These are phyloP conservation scores for Parathielavia hyrcaniae DNA, from an alignment of 495 filamentous ascomycete species.

Conservation along the genomic window DNA sequence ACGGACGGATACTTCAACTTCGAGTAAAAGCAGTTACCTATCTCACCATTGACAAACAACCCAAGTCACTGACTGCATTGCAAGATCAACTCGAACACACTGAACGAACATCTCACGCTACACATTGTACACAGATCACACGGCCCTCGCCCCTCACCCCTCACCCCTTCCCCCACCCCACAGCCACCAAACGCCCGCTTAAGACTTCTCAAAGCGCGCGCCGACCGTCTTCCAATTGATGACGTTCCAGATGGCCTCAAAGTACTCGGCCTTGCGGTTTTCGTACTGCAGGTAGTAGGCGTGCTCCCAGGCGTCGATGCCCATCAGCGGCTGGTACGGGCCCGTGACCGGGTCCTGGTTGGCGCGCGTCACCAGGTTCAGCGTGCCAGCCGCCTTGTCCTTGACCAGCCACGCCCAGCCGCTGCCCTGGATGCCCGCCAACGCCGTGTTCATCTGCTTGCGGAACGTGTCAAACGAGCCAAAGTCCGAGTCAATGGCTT, in stretches of 20 bases:
- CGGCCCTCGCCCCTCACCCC: neutral
- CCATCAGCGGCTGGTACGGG: slow-evolving; percentile 66
- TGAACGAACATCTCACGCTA: neutral
- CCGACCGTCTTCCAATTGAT: slow-evolving; percentile 93
- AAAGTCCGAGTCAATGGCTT: slow-evolving; percentile 71
- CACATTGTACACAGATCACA: slow-evolving; percentile 2
- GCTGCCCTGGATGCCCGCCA: slow-evolving; percentile 87
- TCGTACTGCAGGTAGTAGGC: slow-evolving; percentile 79
- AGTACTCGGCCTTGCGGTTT: slow-evolving; percentile 99
- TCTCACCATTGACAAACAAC: too few relatives aligned
- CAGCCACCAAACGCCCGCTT: too few relatives aligned
- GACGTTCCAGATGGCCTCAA: slow-evolving; percentile 93
- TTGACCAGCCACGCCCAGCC: slow-evolving; percentile 97
- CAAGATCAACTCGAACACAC: neutral
- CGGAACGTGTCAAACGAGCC: slow-evolving; percentile 70
- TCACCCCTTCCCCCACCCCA: neutral
- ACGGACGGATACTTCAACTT: too few relatives aligned
- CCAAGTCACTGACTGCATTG: neutral
- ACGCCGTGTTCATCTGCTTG: slow-evolving; percentile 74
- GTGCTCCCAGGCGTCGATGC: slow-evolving; percentile 85
- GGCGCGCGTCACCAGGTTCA: slow-evolving; percentile 67
- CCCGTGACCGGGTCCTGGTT: slow-evolving; percentile 88
- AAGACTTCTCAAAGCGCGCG: slow-evolving; percentile 59
- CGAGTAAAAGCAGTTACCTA: too few relatives aligned
- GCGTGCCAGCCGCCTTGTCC: slow-evolving; percentile 72